phyloP scores from a whole-genome alignment of 2,329 filamentous ascomycete species.

The Epichloe sibirici region DNA sequence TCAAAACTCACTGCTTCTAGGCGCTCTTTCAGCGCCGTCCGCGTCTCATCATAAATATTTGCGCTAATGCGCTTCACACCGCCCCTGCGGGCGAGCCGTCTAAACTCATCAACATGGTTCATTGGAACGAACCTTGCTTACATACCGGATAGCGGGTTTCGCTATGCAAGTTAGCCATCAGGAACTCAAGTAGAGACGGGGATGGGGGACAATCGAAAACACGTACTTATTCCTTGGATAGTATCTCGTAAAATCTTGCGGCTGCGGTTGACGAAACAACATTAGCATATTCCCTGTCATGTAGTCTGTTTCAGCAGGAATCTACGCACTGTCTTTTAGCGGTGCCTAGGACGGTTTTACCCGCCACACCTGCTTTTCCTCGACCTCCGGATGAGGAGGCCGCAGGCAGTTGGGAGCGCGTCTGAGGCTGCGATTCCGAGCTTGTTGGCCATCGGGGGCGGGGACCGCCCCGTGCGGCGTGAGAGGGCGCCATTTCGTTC shows the following conservation, averaged over 20 bases:
- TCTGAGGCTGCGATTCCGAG: neutral
- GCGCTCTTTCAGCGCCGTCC: slow-evolving; percentile 36
- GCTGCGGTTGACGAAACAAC: neutral
- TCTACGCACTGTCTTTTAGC: slow-evolving; percentile 2
- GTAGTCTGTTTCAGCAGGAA: neutral
- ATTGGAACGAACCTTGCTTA: neutral
- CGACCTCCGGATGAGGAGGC: neutral
- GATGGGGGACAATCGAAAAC: neutral
- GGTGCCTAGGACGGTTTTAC: slow-evolving; percentile 3
- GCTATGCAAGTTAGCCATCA: slow-evolving; percentile 4
- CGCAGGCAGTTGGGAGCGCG: neutral
- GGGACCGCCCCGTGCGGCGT: neutral
- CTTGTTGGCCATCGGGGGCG: neutral
- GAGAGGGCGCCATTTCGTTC: neutral
- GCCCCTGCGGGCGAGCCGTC: slow-evolving; percentile 61
- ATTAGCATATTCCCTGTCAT: neutral
- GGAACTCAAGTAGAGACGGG: slow-evolving; percentile 3
- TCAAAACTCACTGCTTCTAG: slow-evolving; percentile 32
- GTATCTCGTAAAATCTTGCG: slow-evolving; percentile 10
- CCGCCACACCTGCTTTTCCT: neutral
- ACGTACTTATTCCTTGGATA: slow-evolving; percentile 9
- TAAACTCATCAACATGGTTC: slow-evolving; percentile 13
- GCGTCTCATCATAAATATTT: slow-evolving; percentile 49
- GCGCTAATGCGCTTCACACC: slow-evolving; percentile 64
- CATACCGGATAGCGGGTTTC: slow-evolving; percentile 5